These are phyloP conservation scores for Komagataella mondaviorum DNA, from an alignment of 805 yeast genomes.

Conservation along the genomic window DNA sequence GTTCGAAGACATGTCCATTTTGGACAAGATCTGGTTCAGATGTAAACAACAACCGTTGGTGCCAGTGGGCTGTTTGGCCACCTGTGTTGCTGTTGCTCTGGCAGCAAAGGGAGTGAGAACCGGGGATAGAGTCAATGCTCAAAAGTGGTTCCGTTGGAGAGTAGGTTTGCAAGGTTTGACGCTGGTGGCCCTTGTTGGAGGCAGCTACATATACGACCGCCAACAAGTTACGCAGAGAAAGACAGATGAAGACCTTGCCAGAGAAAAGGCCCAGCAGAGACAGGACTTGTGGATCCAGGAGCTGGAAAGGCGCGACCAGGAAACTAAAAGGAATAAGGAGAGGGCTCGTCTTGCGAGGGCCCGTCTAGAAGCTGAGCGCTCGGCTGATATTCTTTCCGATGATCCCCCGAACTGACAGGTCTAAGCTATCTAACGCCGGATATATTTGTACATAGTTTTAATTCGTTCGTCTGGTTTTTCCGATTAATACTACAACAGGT, in stretches of 20 bases:
- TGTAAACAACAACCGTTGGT: conserved; percentile 83
- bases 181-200: conserved; percentile 67
- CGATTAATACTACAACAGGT: background rate
- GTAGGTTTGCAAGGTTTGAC: conserved; percentile 81
- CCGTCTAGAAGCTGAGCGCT: background rate
- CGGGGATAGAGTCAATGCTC: conserved; percentile 68
- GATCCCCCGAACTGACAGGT: background rate
- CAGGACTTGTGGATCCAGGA: conserved; percentile 84
- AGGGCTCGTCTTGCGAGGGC: conserved; percentile 50
- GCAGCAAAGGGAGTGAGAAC: conserved; percentile 65
- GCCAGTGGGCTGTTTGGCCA: conserved; percentile 68
- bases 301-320: conserved; percentile 74
- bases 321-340: conserved; percentile 50
- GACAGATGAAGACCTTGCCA: conserved; percentile 48
- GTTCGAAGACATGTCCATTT: conserved; percentile 27
- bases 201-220: conserved; percentile 56
- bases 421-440: no score
- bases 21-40: conserved; percentile 44
- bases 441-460: background rate
- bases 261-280: conserved; percentile 74
- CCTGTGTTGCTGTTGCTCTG: conserved; percentile 67
- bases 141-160: conserved; percentile 81
- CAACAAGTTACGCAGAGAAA: conserved; percentile 29
- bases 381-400: background rate
- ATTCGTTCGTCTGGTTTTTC: background rate